Evolutionary conservation across 352 stramenopile genomes (phyloP), one percentile per base, ranked within the genome.

Genomic region (Phytophthora macrochlamydospora): DNA sequence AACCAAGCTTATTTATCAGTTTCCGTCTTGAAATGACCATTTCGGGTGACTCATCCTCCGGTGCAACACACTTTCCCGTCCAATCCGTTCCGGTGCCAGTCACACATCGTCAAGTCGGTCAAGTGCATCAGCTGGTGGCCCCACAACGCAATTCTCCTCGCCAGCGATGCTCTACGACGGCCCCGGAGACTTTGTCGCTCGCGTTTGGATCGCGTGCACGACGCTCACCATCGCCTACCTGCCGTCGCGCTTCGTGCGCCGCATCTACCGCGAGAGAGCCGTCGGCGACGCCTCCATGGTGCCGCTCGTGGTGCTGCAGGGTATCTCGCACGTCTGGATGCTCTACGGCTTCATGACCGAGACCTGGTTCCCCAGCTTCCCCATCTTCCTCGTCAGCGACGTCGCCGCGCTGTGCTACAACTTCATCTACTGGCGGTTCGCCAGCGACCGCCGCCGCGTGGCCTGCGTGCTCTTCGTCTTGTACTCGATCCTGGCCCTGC

Each of bases 301-400:
- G 18, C 68, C 68, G 50, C 72, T 76, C 52, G 60, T 73, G 14
- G 11, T 73, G 4, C 53, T 76, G 32, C 63, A 69, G 4, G 64
- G 57, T 43, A 72, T 66, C 35, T 73, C 68, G 29, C 68, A 76
- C 50, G 68, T 76, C 13, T 76, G 68, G 68, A 66, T 76, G 68
- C 51, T 76, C 11, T 76, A 76, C 31, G 68, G 63, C 28, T 76
- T 69, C 37, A 50, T 77, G 42, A 59, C 61, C 12, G 44, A 53
- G 38, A 73, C 64, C 12, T 76, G 68, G 68, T 81, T 81, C 50
- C 73, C 73, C 0, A 71, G 67, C 51, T 76, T 81, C 50, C 61
- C 69, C 4, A 60, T 77, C 55, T 81, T 79, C 61, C 56, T 78
- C 33, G 59, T 81, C 33, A 70, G 73, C 28, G 70, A 78, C 45